phyloP scores from a whole-genome alignment of 2,329 filamentous ascomycete species.

The Colletotrichum simmondsii region DNA sequence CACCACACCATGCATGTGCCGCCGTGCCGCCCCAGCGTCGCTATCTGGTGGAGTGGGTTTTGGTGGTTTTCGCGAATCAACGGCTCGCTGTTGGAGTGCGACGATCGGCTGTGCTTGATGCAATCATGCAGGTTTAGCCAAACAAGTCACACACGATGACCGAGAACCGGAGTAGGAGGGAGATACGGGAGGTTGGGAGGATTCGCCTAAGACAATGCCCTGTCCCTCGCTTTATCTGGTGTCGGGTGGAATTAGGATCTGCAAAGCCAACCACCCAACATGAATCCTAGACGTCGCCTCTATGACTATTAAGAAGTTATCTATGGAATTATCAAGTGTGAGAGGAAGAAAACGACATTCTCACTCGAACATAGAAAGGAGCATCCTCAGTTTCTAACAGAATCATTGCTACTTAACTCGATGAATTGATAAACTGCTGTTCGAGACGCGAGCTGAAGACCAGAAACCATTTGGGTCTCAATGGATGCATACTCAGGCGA shows the following conservation, averaged over 20 bases:
- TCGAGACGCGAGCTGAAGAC: too few relatives aligned
- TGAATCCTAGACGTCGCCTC: neutral
- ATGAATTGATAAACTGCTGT: too few relatives aligned
- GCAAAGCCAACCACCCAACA: neutral
- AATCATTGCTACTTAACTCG: too few relatives aligned
- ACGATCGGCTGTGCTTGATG: neutral
- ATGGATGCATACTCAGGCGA: too few relatives aligned
- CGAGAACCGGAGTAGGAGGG: neutral
- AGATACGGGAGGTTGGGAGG: too few relatives aligned
- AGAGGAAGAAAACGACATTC: accelerated
- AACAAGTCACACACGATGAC: neutral
- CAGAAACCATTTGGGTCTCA: too few relatives aligned
- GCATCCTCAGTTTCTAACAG: accelerated
- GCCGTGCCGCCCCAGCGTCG: neutral
- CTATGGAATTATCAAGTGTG: too few relatives aligned
- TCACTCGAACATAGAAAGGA: too few relatives aligned
- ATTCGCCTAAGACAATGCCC: too few relatives aligned
- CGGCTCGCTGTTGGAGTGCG: neutral
- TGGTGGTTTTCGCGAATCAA: neutral
- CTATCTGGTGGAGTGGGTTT: neutral
- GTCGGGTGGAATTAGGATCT: neutral
- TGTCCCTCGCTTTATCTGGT: too few relatives aligned
- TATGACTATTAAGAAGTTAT: too few relatives aligned
- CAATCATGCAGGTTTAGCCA: neutral
- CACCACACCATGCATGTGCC: neutral